Base-by-base conservation (phyloP, 2,329 filamentous ascomycete species). In the Helminthosporium solani region DNA sequence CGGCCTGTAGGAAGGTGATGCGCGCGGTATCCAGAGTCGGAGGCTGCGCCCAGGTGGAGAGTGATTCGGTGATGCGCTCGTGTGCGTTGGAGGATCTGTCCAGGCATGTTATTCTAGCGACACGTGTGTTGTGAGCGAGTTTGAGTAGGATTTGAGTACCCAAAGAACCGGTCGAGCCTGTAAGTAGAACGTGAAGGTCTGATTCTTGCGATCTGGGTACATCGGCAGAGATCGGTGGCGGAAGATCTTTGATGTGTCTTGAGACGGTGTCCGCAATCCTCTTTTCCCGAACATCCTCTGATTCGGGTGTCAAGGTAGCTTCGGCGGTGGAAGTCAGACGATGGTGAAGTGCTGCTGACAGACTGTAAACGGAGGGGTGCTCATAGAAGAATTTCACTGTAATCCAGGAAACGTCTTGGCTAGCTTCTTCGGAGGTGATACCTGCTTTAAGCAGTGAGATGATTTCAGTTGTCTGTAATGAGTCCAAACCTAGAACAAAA, bases 131-230 rank as follows among this genome's bases (percentile, higher is more conserved):
- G 12, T 9, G 6, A 7, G 25, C 15, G 2, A 45, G 35, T 19
- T 40, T 20, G 14, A 12, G 28, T 2, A 45, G 60, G 2, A 80
- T 62, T 47, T 80, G 74, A 15, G 71, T 69, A 12, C 78, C 78
- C 3, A 80, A 63, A 7, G 69, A 66, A 14, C 75, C 75, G 9
- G 75, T 78, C 12, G 71, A 68, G 14, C 75, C 75, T 3, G 75
- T 77, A 9, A 77, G 59, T 5, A 76, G 43, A 25, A 52, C 35
- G 15, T 42, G 37, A 2, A 42, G 21, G 12, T n/a, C 21, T 8
- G 45, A 40, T 25, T 6, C 40, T 14, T 28, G 18, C 33, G 16
- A 6, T 9, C 11, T n/a, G 33, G 14, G 15, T 31, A 25, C 25
- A 14, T 15, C 12, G 55, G 52, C 2, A 63, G 46, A 20, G 50